Conservation (phyloP, 768 basidiomycete species). For the Hericium coralloides region DNA sequence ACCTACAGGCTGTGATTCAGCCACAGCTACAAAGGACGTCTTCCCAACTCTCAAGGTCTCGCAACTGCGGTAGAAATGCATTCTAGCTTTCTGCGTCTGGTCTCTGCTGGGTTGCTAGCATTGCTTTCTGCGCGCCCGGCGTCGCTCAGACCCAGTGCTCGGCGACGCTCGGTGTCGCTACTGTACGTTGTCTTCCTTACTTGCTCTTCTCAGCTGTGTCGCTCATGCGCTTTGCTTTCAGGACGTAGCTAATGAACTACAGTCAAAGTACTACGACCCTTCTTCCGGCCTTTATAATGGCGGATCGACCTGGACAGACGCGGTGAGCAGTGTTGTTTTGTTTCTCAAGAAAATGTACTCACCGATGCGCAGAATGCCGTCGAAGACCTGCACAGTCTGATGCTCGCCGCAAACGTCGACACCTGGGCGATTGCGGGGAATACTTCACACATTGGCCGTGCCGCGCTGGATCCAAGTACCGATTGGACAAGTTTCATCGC, state of each 20-base stretch:
- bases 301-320: slow-evolving; percentile 49
- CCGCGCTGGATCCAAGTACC: slow-evolving; percentile 30
- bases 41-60: too few species aligned
- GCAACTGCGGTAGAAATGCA: too few species aligned
- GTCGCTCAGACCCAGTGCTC: background rate
- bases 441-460: slow-evolving; percentile 35
- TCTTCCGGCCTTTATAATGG: slow-evolving; percentile 33
- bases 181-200: background rate
- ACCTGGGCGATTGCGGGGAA: slow-evolving; percentile 32
- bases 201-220: background rate
- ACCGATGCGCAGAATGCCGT: slow-evolving; percentile 34
- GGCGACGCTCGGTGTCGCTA: background rate
- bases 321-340: slow-evolving; percentile 25
- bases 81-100: too few species aligned
- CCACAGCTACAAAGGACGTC: too few species aligned
- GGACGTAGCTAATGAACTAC: slow-evolving; percentile 20
- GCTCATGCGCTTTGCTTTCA: slow-evolving; percentile 4
- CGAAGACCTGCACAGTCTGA: slow-evolving; percentile 50
- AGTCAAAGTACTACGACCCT: slow-evolving; percentile 31
- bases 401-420: slow-evolving; percentile 39
- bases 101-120: too few species aligned
- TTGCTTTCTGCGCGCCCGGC: background rate
- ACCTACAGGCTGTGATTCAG: too few species aligned
- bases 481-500: slow-evolving; percentile 36
- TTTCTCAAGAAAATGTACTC: background rate